phyloP scores from a whole-genome alignment of 2,329 filamentous ascomycete species.

The Didymosphaeria variabile region DNA sequence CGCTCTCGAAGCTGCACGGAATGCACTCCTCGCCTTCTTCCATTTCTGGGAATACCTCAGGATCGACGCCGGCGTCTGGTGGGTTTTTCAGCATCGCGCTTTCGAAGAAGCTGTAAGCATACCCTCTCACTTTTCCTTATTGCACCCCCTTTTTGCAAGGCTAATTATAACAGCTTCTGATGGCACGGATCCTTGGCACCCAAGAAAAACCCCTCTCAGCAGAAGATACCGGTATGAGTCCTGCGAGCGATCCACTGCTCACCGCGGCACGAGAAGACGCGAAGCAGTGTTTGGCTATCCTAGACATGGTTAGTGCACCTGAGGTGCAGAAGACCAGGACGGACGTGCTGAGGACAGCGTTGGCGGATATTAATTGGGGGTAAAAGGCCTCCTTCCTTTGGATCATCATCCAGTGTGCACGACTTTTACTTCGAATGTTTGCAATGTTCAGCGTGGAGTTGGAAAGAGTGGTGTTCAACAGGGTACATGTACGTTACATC shows the following conservation, averaged over 20 bases:
- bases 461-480: background rate
- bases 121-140: background rate
- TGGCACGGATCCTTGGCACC: conserved; percentile 49
- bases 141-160: background rate
- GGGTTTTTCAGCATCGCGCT: conserved; percentile 83
- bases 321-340: conserved; percentile 61
- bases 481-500: background rate
- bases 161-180: conserved; percentile 45
- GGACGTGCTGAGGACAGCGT: conserved; percentile 56
- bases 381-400: background rate
- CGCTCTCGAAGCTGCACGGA: conserved; percentile 78
- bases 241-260: conserved; percentile 44
- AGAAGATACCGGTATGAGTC: conserved; percentile 32
- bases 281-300: conserved; percentile 55
- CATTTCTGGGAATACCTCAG: conserved; percentile 74
- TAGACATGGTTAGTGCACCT: conserved; percentile 54
- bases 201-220: conserved; percentile 46
- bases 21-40: conserved; percentile 78
- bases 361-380: conserved; percentile 50
- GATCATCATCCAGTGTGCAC: background rate
- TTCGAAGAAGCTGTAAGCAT: conserved; percentile 78
- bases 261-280: conserved; percentile 55
- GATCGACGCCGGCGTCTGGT: conserved; percentile 80
- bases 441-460: conserved; percentile 4
- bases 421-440: background rate